Percentiles rank a stretch among this genome's conserved stretches.
These are phyloP conservation scores for Tubosaeta sp. DNA, from an alignment of 768 basidiomycete species.

Conservation along the genomic window DNA sequence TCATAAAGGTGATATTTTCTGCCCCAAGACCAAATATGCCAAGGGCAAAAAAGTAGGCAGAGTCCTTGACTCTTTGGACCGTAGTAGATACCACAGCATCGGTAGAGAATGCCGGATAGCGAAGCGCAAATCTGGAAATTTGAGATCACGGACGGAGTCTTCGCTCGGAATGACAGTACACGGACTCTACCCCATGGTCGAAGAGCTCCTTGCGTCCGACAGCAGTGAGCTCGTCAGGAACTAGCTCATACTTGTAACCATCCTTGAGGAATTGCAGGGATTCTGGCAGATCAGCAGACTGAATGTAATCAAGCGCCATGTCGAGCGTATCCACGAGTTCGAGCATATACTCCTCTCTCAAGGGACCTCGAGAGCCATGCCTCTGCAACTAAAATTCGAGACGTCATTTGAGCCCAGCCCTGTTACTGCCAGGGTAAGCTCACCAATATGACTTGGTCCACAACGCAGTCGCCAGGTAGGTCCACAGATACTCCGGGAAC, in stretches of 20 bases:
- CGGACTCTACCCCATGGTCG: conserved; percentile 37
- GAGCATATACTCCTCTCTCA: conserved; percentile 25
- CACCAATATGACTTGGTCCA: conserved; percentile 41
- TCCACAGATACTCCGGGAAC: conserved; percentile 24
- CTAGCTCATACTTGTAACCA: conserved; percentile 32
- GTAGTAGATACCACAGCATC: conserved; percentile 10
- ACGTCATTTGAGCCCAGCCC: too few relatives aligned
- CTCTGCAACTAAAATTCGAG: conserved; percentile 44
- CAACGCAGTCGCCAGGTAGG: conserved; percentile 36
- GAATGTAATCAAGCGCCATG: conserved; percentile 18
- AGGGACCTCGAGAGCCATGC: conserved; percentile 39
- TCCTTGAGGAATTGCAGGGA: conserved; percentile 35
- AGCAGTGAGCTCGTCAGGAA: conserved; percentile 34
- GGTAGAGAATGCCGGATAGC: conserved; percentile 18
- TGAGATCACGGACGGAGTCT: too few relatives aligned
- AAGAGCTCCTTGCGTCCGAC: conserved; percentile 37
- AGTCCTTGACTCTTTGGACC: conserved; percentile 33
- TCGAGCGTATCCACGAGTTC: conserved; percentile 32
- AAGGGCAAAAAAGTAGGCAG: conserved; percentile 36
- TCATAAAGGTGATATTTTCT: conserved; percentile 23
- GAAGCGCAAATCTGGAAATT: conserved; percentile 24
- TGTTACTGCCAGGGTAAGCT: too few relatives aligned
- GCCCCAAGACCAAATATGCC: conserved; percentile 35
- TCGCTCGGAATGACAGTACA: not conserved
- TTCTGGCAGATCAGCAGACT: conserved; percentile 28